Conservation (phyloP, 2,329 filamentous ascomycete genomes). For the Alternaria dauci region DNA sequence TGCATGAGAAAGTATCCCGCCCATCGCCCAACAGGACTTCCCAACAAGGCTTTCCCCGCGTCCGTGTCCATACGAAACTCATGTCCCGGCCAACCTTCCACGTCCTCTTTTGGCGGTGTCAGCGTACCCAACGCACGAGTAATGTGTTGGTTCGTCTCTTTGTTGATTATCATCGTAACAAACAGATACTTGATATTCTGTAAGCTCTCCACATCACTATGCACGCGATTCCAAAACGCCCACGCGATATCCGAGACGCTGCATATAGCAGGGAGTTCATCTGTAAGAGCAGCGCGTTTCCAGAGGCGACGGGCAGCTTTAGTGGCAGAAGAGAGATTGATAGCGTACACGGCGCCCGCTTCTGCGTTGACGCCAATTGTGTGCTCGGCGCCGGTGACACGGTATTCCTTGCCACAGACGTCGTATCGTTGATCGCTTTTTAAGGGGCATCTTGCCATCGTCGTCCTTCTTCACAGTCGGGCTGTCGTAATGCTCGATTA, state of each 20-base stretch:
- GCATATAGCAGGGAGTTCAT: conserved; percentile 28
- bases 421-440: conserved; percentile 24
- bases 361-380: conserved; percentile 19
- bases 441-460: not conserved
- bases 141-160: conserved; percentile 23
- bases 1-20: conserved; percentile 26
- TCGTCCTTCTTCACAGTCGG: conserved; percentile 13
- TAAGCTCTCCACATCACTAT: conserved; percentile 2
- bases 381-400: conserved; percentile 20
- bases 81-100: conserved; percentile 24
- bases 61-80: conserved; percentile 27
- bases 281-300: conserved; percentile 6
- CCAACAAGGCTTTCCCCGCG: conserved; percentile 27
- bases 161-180: conserved; percentile 22
- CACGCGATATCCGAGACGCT: conserved; percentile 31
- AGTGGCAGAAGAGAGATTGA: conserved; percentile 8
- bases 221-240: conserved; percentile 29
- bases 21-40: conserved; percentile 24
- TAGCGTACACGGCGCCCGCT: conserved; percentile 20
- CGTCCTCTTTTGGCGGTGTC: conserved; percentile 8
- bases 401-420: conserved; percentile 23
- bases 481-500: conserved; percentile 22
- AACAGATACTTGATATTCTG: conserved; percentile 30
- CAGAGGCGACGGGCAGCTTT: conserved; percentile 20
- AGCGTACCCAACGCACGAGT: conserved; percentile 15